Base-by-base conservation (phyloP, 345 rosid species). In the Boechera retrofracta region DNA sequence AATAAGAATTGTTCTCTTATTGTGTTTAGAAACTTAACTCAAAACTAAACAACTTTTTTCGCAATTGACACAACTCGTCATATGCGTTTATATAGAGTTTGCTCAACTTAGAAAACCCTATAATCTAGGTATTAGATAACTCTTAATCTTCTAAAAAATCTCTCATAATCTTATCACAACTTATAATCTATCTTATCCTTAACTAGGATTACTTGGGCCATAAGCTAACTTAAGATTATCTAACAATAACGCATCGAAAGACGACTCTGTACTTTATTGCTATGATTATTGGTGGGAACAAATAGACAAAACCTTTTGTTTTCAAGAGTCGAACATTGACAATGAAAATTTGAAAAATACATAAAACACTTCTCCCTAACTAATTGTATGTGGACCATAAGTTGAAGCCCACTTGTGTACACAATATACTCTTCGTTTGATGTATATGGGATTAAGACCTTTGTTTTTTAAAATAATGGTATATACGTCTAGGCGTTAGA, bases 371-470 rank as follows among this genome's bases (percentile, higher is more conserved):
- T 21, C 47, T 58, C 47, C 35, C 36, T 38, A 16, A 21, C 41
- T 33, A 62, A 21, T 35, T 26, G 41, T 16, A 42, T 26, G 77
- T 62, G 70, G 32, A 4, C 42, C 49, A 62, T 49, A 72, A 36
- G 42, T 61, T 39, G 24, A 73, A 63, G 13, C 6, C 70, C 70
- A 39, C 63, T 63, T 63, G 70, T 73, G 51, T 38, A 26, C 67
- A 71, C 38, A 47, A 59, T 42, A 42, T 16, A 59, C 24, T 32
- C 44, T 32, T 42, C 54, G 6, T 42, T 32, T 28, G 45, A n/a
- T 12, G 47, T 26, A 39, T 13, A n/a, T 26, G 39, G 13, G 31
- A 61, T 38, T 72, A 49, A 13, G 76, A 61, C 61, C 4, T 61
- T 16, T 52, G 33, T 16, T 24, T 24, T 35, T 10, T 0, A 0